These are phyloP conservation scores for Xylaria acuta DNA, from an alignment of 495 filamentous ascomycete genomes.

Conservation along the genomic window DNA sequence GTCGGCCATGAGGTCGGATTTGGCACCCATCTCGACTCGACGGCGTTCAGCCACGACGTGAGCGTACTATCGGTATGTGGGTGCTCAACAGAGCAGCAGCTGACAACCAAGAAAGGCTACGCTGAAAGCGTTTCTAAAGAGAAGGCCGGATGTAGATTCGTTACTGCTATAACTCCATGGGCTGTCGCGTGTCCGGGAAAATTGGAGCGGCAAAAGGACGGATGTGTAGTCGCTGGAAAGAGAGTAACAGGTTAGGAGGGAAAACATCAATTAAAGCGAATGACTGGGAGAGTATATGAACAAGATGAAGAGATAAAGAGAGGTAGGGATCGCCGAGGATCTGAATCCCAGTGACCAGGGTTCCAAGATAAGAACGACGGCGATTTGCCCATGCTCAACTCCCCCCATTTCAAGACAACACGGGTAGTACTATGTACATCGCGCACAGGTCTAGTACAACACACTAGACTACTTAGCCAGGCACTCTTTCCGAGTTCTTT, in stretches of 20 bases:
- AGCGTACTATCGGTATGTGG: background rate
- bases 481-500: slow-evolving; percentile 6
- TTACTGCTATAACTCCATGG: slow-evolving; percentile 16
- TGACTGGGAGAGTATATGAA: background rate
- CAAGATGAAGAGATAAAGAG: slow-evolving; percentile 2
- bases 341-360: slow-evolving; percentile 7
- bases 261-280: background rate
- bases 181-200: background rate
- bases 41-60: background rate
- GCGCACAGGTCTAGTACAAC: background rate
- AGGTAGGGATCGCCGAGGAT: slow-evolving; percentile 19
- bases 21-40: slow-evolving; percentile 19
- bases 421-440: background rate
- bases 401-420: background rate
- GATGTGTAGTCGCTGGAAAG: background rate
- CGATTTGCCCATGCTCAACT: slow-evolving; percentile 4
- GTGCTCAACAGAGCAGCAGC: background rate
- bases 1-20: background rate
- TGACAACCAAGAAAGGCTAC: background rate
- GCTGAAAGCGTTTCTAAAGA: background rate
- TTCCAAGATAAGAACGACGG: slow-evolving; percentile 5
- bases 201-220: background rate
- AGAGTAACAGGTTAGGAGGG: background rate
- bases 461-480: background rate
- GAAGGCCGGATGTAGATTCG: background rate